Conservation (phyloP, 352 stramenopile genomes). For the Pythium chondricola region DNA sequence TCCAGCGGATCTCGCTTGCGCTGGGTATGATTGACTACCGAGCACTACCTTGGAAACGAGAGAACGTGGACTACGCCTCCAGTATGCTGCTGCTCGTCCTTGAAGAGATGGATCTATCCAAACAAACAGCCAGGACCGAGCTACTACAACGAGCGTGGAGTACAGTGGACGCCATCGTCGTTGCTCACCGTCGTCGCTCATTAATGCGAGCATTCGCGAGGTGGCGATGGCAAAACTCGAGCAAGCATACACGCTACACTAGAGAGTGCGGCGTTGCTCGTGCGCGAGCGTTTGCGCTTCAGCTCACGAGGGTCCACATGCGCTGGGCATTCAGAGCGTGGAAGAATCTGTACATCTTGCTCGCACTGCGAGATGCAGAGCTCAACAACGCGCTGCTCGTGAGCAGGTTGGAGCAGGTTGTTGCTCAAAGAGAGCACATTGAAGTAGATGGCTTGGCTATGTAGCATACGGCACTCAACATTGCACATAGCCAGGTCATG, state of each 20-base stretch:
- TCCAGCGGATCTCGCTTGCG: conserved; percentile 20
- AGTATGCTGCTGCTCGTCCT: conserved; percentile 27
- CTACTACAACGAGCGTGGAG: conserved; percentile 2
- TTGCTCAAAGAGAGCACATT: conserved; percentile 33
- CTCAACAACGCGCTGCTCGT: conserved; percentile 39
- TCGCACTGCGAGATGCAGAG: conserved; percentile 37
- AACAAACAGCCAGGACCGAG: conserved; percentile 11
- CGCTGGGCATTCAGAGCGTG: conserved; percentile 34
- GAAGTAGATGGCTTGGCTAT: no score
- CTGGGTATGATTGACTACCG: conserved; percentile 22
- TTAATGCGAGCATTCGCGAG: conserved; percentile 18
- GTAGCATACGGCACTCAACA: no score
- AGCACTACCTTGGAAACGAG: conserved; percentile 15
- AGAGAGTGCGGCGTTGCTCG: no score
- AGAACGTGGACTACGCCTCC: conserved; percentile 6
- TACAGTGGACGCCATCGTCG: conserved; percentile 9
- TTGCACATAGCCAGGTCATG: no score
- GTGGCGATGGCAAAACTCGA: conserved; percentile 9
- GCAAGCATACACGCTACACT: no score
- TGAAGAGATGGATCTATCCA: conserved; percentile 23
- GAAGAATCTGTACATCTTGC: conserved; percentile 41
- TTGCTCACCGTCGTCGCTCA: background rate
- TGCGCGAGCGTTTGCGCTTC: conserved; percentile 24
- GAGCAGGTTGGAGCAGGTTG: conserved; percentile 27
- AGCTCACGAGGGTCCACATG: conserved; percentile 15